Evolutionary conservation across 306 rosid species (phyloP).

Genomic region (Gleditsia sinensis): DNA sequence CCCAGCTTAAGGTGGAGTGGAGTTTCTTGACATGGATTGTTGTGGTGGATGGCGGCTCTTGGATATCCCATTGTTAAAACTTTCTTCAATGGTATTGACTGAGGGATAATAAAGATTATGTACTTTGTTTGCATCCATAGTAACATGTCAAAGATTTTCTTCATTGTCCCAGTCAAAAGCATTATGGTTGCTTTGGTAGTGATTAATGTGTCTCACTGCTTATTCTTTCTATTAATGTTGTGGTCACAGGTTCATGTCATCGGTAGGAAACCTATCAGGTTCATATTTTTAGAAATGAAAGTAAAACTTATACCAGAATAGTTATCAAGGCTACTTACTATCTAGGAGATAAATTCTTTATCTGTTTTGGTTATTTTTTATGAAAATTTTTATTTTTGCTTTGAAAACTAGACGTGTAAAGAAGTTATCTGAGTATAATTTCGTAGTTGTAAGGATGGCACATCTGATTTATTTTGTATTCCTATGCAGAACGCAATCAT

Average conservation of each 20-base stretch:
- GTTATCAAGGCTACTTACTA: constrained; percentile 11
- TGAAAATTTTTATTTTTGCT: not conserved
- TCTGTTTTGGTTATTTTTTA: not conserved
- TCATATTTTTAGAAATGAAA: not conserved
- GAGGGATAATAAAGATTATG: not conserved
- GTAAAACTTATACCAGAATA: constrained; percentile 1
- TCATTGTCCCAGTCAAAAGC: not conserved
- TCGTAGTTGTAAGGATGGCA: constrained; percentile 9
- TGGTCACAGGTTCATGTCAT: not conserved
- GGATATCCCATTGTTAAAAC: too few relatives aligned
- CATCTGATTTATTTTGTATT: constrained; percentile 20
- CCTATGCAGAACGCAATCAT: constrained; percentile 69
- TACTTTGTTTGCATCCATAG: not conserved
- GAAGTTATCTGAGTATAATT: constrained; percentile 12
- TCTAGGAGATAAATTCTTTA: not conserved
- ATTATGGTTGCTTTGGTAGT: not conserved
- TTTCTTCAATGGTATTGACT: not conserved
- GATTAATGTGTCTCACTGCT: constrained; percentile 7
- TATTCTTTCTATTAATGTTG: constrained; percentile 4
- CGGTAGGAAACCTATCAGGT: not conserved
- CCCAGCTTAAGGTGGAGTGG: not conserved
- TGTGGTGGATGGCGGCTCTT: not conserved
- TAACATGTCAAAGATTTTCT: not conserved
- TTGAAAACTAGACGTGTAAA: not conserved
- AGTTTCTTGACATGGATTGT: not conserved